A percentile compares a stretch with the other conserved stretches of the same genome.
Evolutionary conservation across 148 eudicot genomes (phyloP).

Genomic region (Rhododendron henanense): DNA sequence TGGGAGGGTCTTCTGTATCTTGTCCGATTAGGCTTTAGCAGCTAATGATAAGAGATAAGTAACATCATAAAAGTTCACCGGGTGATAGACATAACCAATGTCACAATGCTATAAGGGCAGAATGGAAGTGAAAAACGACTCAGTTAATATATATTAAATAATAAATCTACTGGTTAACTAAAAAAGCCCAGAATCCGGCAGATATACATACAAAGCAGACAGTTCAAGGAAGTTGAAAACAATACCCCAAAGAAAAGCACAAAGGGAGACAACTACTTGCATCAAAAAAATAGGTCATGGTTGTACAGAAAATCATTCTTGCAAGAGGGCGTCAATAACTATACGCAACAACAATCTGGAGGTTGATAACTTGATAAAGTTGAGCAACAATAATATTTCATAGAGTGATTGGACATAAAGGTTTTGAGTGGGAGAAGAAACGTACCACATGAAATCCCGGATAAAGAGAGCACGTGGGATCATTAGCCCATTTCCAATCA

Average conservation of each 20-base stretch:
- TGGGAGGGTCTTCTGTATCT: background rate
- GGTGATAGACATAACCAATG: background rate
- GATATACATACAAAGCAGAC: background rate
- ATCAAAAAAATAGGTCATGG: background rate
- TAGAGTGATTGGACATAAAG: background rate
- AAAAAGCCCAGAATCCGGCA: background rate
- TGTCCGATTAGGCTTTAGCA: background rate
- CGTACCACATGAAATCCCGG: constrained; percentile 96
- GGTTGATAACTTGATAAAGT: constrained; percentile 1
- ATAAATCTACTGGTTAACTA: background rate
- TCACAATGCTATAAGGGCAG: background rate
- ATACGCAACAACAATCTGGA: background rate
- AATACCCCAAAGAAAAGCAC: background rate
- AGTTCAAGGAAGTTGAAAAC: background rate
- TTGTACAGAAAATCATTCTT: background rate
- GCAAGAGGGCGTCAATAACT: background rate
- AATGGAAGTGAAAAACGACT: background rate
- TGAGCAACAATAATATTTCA: background rate
- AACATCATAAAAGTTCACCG: background rate
- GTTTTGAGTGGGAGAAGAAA: constrained; percentile 8
- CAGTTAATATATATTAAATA: background rate
- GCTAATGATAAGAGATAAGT: background rate
- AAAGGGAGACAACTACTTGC: background rate
- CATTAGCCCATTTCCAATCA: constrained; percentile 91
- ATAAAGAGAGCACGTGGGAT: constrained; percentile 92